phyloP scores from a whole-genome alignment of 192 early-diverging fungal genomes.

The Mortierella alpina region DNA sequence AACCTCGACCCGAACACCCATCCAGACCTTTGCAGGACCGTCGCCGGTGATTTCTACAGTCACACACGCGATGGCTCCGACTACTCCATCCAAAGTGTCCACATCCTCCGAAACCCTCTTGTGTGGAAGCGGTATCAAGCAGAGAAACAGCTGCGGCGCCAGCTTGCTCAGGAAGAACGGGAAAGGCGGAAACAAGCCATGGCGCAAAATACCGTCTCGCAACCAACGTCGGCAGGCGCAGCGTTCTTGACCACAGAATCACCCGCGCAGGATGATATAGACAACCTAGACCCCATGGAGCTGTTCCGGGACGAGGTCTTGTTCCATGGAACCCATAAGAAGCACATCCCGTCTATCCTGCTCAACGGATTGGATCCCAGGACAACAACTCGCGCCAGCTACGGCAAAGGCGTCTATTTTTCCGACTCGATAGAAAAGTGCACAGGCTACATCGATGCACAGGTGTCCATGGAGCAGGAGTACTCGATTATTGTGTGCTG shows the following conservation, averaged over 20 bases:
- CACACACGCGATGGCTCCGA: constrained; percentile 19
- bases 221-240: not conserved
- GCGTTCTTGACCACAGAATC: not conserved
- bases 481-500: constrained; percentile 43
- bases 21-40: not conserved
- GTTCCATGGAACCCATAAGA: constrained; percentile 33
- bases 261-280: constrained; percentile 8
- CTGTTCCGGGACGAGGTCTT: constrained; percentile 43
- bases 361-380: constrained; percentile 39
- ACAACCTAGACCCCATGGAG: not conserved
- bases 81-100: constrained; percentile 23
- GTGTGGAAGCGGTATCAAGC: constrained; percentile 42
- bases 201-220: not conserved
- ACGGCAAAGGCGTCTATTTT: constrained; percentile 43
- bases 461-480: constrained; percentile 24
- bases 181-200: not conserved
- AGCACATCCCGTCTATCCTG: constrained; percentile 22
- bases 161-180: not conserved
- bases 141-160: constrained; percentile 28
- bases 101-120: constrained; percentile 26
- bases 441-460: constrained; percentile 41
- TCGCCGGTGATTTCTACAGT: constrained; percentile 12
- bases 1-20: constrained; percentile 15
- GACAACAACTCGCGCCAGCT: constrained; percentile 36
- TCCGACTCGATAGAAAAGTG: constrained; percentile 50